phyloP scores from a whole-genome alignment of 148 eudicot genomes.

The Arctostaphylos glauca region DNA sequence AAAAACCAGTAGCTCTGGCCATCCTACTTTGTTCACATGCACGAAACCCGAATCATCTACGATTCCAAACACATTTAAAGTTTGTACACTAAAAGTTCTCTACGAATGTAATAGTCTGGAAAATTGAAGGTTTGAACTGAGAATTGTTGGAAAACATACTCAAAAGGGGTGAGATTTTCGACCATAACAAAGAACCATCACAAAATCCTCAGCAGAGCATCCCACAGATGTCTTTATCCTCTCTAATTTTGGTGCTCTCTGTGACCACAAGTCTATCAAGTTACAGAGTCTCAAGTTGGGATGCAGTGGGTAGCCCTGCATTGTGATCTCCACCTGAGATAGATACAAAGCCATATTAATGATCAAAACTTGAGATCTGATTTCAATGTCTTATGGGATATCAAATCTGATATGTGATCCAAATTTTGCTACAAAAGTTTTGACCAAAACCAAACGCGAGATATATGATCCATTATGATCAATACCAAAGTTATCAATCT shows the following conservation, averaged over 20 bases:
- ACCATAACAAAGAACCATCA: constrained; percentile 29
- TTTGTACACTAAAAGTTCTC: background rate
- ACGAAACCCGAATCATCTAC: background rate
- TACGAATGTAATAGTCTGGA: background rate
- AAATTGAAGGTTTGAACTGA: background rate
- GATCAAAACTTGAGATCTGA: background rate
- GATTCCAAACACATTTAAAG: background rate
- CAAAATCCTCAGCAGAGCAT: constrained; percentile 19
- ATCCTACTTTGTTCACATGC: background rate
- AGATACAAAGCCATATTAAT: background rate
- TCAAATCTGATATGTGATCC: background rate
- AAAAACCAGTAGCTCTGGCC: background rate
- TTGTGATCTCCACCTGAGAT: constrained; percentile 12
- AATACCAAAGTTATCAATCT: too few relatives aligned
- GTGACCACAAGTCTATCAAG: constrained; percentile 11
- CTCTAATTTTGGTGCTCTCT: background rate
- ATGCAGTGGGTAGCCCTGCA: constrained; percentile 9
- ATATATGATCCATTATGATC: too few relatives aligned
- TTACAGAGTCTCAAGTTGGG: constrained; percentile 2
- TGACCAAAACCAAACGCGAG: too few relatives aligned
- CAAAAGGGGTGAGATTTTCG: constrained; percentile 14
- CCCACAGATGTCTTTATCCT: background rate
- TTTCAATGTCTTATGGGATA: too few relatives aligned
- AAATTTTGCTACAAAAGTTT: background rate
- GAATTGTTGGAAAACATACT: background rate